Percentiles rank a stretch among this genome's conserved stretches.
These are phyloP conservation scores for Nissolia schottii DNA, from an alignment of 306 rosid genomes.

Conservation along the genomic window DNA sequence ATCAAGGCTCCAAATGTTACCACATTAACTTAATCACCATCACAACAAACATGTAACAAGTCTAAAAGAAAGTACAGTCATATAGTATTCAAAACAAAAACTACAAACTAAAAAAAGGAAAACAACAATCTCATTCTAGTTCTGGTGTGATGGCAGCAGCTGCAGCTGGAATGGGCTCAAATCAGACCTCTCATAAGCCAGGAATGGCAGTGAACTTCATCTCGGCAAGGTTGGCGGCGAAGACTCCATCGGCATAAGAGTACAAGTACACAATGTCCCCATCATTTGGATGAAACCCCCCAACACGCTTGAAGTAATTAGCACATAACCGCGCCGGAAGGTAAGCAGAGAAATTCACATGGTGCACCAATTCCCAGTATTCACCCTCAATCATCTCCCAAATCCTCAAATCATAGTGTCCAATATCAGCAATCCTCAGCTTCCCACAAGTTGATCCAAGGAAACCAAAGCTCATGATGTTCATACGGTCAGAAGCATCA, in stretches of 20 bases:
- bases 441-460: constrained; percentile 1
- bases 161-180: neutral
- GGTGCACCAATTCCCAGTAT: constrained; percentile 8
- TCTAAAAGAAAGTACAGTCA: too few species aligned
- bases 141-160: too few species aligned
- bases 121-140: too few species aligned
- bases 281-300: constrained; percentile 27
- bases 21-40: neutral
- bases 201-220: neutral
- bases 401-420: neutral
- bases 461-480: constrained; percentile 27
- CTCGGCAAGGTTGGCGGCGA: neutral
- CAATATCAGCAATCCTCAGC: constrained; percentile 21
- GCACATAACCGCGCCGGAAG: neutral
- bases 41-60: neutral
- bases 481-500: neutral
- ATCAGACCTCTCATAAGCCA: neutral
- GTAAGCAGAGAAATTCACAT: neutral
- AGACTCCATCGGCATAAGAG: constrained; percentile 21
- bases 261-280: constrained; percentile 20
- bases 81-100: too few species aligned
- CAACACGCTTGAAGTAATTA: constrained; percentile 14
- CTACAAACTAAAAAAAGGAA: too few species aligned
- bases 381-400: neutral
- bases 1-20: neutral